Evolutionary conservation across 768 basidiomycete species (phyloP).

Genomic region (Coprinopsis sp.): DNA sequence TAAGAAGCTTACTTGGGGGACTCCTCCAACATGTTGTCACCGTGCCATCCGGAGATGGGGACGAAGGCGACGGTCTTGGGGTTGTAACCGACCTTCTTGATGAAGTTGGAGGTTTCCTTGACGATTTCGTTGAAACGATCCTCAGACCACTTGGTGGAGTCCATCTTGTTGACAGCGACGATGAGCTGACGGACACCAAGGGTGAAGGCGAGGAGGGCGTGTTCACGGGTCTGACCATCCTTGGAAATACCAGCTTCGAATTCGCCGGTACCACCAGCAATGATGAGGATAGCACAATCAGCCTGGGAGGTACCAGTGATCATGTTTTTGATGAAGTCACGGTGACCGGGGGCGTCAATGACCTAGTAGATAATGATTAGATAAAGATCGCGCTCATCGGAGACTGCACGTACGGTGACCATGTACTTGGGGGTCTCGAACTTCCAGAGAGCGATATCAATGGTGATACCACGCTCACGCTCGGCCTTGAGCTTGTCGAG

Average conservation of each 20-base stretch:
- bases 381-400: conserved; percentile 10
- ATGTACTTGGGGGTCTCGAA: conserved; percentile 98
- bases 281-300: conserved; percentile 99
- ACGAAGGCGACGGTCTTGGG: conserved; percentile 98
- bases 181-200: conserved; percentile 99
- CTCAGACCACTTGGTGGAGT: conserved; percentile 99
- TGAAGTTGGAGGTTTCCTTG: conserved; percentile 96
- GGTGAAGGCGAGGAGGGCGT: conserved; percentile 99
- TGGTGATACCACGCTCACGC: conserved; percentile 99
- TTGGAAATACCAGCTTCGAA: conserved; percentile 99
- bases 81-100: conserved; percentile 99
- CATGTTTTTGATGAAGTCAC: conserved; percentile 99
- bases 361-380: conserved; percentile 48
- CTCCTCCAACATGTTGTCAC: conserved; percentile 99
- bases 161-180: conserved; percentile 99
- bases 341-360: conserved; percentile 99
- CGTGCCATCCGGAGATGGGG: conserved; percentile 99
- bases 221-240: conserved; percentile 99
- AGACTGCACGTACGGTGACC: conserved; percentile 67
- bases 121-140: conserved; percentile 99
- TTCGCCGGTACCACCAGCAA: conserved; percentile 98
- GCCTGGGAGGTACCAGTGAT: conserved; percentile 99
- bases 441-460: conserved; percentile 99
- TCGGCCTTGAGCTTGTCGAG: conserved; percentile 99
- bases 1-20: conserved; percentile 70